Conservation (phyloP, 2,329 filamentous ascomycete species). For the Alternaria arborescens region DNA sequence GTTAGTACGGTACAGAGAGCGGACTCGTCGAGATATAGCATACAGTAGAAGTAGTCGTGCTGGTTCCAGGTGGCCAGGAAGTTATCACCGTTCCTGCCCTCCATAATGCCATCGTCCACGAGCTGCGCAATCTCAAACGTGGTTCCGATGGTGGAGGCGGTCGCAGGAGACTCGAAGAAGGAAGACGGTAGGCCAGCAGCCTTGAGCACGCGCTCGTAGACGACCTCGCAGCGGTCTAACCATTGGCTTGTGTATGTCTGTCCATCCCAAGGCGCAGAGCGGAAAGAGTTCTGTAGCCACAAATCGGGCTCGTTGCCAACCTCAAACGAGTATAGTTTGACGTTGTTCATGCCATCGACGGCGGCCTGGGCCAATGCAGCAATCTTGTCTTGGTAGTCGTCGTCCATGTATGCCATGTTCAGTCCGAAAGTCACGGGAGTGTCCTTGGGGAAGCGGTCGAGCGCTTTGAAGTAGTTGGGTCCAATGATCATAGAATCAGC, state of each 20-base stretch:
- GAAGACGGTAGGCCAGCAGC: conserved; percentile 51
- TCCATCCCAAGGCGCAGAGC: conserved; percentile 56
- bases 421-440: conserved; percentile 61
- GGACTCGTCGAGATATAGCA: conserved; percentile 5
- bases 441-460: conserved; percentile 60
- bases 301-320: conserved; percentile 57
- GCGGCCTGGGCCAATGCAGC: conserved; percentile 53
- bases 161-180: conserved; percentile 61
- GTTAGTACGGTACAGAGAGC: conserved; percentile 21
- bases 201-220: conserved; percentile 58
- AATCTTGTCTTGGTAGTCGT: conserved; percentile 57
- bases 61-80: conserved; percentile 60
- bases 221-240: conserved; percentile 54
- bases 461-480: conserved; percentile 57
- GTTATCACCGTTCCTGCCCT: conserved; percentile 46
- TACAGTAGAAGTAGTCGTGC: conserved; percentile 63
- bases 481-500: conserved; percentile 59
- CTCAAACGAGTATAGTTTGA: conserved; percentile 54
- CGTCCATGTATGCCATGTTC: conserved; percentile 59
- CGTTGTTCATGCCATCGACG: conserved; percentile 49
- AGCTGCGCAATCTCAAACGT: conserved; percentile 59
- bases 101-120: conserved; percentile 51
- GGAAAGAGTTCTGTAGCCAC: conserved; percentile 56
- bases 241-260: conserved; percentile 57
- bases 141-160: conserved; percentile 61